Conservation (phyloP, 2,329 filamentous ascomycete genomes). For the Calonectria pauciramosa region DNA sequence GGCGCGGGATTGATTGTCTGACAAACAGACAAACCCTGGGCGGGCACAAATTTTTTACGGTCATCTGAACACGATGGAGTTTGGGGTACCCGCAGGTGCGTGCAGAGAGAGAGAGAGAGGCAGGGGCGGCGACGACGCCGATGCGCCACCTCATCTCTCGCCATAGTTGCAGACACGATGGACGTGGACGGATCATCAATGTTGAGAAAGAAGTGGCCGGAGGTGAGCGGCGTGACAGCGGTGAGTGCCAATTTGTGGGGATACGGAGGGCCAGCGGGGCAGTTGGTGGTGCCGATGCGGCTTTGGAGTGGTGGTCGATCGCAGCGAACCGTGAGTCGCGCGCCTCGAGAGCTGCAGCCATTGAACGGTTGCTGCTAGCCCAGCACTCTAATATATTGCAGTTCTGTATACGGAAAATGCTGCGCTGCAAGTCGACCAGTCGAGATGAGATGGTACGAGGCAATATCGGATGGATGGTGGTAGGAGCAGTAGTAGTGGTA, state of each 20-base stretch:
- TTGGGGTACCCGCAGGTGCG: constrained; percentile 36
- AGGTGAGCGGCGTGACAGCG: constrained; percentile 39
- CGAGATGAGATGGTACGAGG: constrained; percentile 2
- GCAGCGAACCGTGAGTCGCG: constrained; percentile 35
- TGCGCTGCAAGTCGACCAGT: constrained; percentile 16
- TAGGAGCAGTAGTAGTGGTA: not conserved
- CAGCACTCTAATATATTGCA: constrained; percentile 7
- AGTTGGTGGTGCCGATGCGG: constrained; percentile 9
- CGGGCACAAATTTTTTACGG: constrained; percentile 35
- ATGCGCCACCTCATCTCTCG: constrained; percentile 42
- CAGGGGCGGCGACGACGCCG: constrained; percentile 30
- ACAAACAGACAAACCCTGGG: constrained; percentile 28
- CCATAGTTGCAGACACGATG: constrained; percentile 32
- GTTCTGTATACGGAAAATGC: not conserved
- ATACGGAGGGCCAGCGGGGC: constrained; percentile 27
- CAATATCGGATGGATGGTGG: not conserved
- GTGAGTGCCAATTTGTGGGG: constrained; percentile 27
- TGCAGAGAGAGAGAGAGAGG: constrained; percentile 27
- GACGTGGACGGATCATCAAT: constrained; percentile 26
- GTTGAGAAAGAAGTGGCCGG: constrained; percentile 8
- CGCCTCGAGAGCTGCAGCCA: constrained; percentile 24
- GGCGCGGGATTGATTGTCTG: constrained; percentile 26
- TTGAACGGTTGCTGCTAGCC: constrained; percentile 5
- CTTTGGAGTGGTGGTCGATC: constrained; percentile 32
- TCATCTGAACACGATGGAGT: constrained; percentile 42